Percentiles rank a stretch among this genome's conserved stretches.
phyloP scores from a whole-genome alignment of 2,329 filamentous ascomycete genomes.

The Phyllosticta citriasiana region DNA sequence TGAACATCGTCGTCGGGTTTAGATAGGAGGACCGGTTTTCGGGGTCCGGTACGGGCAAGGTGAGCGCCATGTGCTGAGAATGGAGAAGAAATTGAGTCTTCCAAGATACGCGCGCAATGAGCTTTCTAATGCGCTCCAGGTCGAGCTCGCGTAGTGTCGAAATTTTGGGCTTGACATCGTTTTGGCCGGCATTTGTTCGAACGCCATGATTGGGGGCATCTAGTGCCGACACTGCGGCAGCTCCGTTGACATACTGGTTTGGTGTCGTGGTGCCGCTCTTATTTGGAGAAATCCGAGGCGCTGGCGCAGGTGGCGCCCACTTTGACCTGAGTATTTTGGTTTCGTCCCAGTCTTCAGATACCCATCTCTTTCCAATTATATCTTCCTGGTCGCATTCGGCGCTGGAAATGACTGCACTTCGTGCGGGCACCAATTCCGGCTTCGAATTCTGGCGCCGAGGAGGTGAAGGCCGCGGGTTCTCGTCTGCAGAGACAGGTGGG shows the following conservation, averaged over 20 bases:
- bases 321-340: not conserved
- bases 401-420: not conserved
- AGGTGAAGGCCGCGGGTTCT: not conserved
- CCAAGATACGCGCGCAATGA: conserved; percentile 8
- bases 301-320: not conserved
- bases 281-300: not conserved
- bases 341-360: not conserved
- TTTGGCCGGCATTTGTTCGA: not conserved
- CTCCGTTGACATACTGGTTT: not conserved
- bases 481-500: not conserved
- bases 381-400: not conserved
- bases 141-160: not conserved
- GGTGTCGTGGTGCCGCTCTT: not conserved
- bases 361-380: not conserved
- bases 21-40: not conserved
- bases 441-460: not conserved
- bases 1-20: conserved; percentile 47
- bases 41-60: not conserved
- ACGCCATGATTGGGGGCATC: not conserved
- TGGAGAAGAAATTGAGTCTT: conserved; percentile 2
- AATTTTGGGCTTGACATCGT: not conserved
- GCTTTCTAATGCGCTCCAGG: conserved; percentile 3
- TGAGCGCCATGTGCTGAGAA: conserved; percentile 4
- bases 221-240: no score
- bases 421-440: not conserved